These are phyloP conservation scores for Erigeron philadelphicus DNA, from an alignment of 140 eudicot genomes.

Conservation along the genomic window DNA sequence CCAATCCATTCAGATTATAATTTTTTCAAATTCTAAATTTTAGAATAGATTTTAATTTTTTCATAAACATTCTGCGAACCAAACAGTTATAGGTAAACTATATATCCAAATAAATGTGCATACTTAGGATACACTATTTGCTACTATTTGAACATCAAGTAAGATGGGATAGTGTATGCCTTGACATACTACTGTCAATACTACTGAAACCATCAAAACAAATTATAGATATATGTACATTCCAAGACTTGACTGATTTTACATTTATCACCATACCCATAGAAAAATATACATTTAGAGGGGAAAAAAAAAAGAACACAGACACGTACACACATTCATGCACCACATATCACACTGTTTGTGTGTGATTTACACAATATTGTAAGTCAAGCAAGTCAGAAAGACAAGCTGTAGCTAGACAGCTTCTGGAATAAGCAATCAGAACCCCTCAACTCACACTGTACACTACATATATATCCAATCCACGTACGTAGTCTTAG, in stretches of 20 bases:
- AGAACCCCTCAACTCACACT: conserved; percentile 18
- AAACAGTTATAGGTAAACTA: too few species aligned
- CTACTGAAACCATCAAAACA: conserved; percentile 12
- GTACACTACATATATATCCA: background rate
- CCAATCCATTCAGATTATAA: too few species aligned
- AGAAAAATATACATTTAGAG: conserved; percentile 10
- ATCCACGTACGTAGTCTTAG: conserved; percentile 17
- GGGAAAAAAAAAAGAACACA: background rate
- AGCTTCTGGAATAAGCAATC: conserved; percentile 35
- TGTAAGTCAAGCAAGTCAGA: background rate
- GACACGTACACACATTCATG: conserved; percentile 21
- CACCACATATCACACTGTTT: conserved; percentile 22
- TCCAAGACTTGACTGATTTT: conserved; percentile 19
- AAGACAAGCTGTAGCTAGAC: conserved; percentile 28
- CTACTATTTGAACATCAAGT: too few species aligned
- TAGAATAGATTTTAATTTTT: too few species aligned
- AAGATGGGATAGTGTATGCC: background rate
- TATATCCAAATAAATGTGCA: too few species aligned
- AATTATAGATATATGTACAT: conserved; percentile 7
- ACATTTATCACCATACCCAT: conserved; percentile 11
- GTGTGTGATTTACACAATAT: background rate
- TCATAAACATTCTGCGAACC: too few species aligned
- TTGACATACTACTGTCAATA: conserved; percentile 4
- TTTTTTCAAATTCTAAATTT: too few species aligned
- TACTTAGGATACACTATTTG: too few species aligned